These are phyloP conservation scores for Cutaneotrichosporon sp. DNA, from an alignment of 1,284 basidiomycete genomes.

Conservation along the genomic window DNA sequence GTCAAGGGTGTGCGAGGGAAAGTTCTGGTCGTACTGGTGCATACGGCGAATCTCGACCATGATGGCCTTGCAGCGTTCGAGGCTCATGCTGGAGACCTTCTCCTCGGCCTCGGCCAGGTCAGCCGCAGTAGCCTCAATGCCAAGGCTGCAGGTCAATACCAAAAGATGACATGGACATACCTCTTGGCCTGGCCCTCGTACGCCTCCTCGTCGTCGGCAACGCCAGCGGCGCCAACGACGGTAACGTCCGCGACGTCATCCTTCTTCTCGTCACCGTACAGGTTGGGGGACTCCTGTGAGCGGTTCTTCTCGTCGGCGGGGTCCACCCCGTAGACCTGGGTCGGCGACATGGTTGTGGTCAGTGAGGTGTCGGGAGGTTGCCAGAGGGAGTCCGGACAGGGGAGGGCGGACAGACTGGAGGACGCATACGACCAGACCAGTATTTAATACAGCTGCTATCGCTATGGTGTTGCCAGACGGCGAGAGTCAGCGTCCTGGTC, in stretches of 20 bases:
- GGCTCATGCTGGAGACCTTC: constrained; percentile 24
- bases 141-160: neutral
- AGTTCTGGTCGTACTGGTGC: constrained; percentile 42
- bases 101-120: constrained; percentile 30
- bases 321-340: neutral
- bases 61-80: constrained; percentile 29
- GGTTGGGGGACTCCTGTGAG: neutral
- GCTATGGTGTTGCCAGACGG: neutral
- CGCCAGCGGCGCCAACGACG: neutral
- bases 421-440: neutral
- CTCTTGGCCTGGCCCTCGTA: neutral
- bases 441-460: neutral
- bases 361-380: neutral
- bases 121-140: constrained; percentile 21
- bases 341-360: neutral
- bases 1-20: constrained; percentile 26
- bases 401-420: neutral
- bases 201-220: neutral
- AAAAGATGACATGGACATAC: neutral
- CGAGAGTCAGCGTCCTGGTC: too few species aligned
- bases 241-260: neutral
- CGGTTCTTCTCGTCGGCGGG: constrained; percentile 2
- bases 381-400: neutral
- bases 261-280: constrained; percentile 3
- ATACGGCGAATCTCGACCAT: constrained; percentile 27